Conservation (phyloP, 225 moss, liverwort and hornwort species). For the Neckera pumila region DNA sequence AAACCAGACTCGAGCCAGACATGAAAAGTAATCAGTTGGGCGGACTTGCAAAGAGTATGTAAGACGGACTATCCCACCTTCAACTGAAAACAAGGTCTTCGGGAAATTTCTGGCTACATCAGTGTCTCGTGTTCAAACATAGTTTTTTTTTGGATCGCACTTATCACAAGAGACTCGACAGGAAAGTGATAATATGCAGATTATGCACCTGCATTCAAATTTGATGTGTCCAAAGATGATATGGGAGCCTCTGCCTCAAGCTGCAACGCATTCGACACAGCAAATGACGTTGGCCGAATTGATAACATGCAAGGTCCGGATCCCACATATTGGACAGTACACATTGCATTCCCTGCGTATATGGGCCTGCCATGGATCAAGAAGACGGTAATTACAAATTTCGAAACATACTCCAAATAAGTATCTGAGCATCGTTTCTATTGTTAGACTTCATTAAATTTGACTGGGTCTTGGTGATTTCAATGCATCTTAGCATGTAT, state of each 20-base stretch:
- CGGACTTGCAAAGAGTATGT: not conserved
- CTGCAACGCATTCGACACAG: constrained; percentile 16
- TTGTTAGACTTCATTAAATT: not conserved
- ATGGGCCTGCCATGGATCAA: constrained; percentile 52
- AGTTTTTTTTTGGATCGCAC: not conserved
- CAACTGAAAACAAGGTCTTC: not conserved
- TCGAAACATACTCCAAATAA: not conserved
- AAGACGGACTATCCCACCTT: not conserved
- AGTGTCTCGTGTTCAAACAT: not conserved
- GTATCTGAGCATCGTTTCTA: not conserved
- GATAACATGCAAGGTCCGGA: constrained; percentile 78
- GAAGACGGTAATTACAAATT: not conserved
- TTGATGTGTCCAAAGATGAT: constrained; percentile 46
- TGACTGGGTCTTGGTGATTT: not conserved
- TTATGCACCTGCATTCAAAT: constrained; percentile 62
- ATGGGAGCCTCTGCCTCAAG: constrained; percentile 45
- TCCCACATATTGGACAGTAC: constrained; percentile 66
- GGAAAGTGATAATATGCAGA: not conserved
- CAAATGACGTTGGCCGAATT: constrained; percentile 78
- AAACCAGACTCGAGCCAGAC: not conserved
- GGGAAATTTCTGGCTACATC: not conserved
- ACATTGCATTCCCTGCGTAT: constrained; percentile 91
- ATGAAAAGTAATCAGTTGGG: not conserved
- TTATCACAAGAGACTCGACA: not conserved
- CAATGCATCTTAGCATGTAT: not conserved